Conservation (phyloP, 2,329 filamentous ascomycete species). For the Aspergillus brunneoviolaceus region DNA sequence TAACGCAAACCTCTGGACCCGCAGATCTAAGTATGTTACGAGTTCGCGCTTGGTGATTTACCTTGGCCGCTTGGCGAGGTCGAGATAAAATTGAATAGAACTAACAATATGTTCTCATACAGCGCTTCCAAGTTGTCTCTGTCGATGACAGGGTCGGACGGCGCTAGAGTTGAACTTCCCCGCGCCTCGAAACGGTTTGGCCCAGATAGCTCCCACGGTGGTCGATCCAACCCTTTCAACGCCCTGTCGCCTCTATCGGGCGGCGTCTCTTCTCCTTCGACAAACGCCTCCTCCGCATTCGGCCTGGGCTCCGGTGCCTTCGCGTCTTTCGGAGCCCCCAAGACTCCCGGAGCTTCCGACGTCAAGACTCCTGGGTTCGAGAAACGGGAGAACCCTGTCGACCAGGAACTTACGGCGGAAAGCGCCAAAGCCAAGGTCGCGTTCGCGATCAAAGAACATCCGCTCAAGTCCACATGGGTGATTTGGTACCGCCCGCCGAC, state of each 20-base stretch:
- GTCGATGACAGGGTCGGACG: conserved; percentile 65
- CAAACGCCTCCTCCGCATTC: conserved; percentile 81
- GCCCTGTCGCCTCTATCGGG: conserved; percentile 69
- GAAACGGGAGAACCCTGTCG: conserved; percentile 59
- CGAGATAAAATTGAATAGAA: background rate
- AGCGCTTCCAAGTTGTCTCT: conserved; percentile 90
- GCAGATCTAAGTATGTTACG: conserved; percentile 48
- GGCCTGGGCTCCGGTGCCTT: conserved; percentile 93
- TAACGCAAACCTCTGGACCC: conserved; percentile 53
- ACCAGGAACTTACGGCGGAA: conserved; percentile 28
- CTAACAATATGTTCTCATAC: conserved; percentile 22
- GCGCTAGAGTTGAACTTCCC: conserved; percentile 56
- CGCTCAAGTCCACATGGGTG: conserved; percentile 84
- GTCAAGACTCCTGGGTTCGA: conserved; percentile 60
- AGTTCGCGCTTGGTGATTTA: conserved; percentile 5
- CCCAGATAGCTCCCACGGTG: conserved; percentile 70
- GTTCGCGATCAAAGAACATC: conserved; percentile 49
- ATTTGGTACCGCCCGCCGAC: conserved; percentile 98
- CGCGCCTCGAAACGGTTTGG: conserved; percentile 75
- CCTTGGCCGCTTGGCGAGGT: background rate
- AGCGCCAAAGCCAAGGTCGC: conserved; percentile 41
- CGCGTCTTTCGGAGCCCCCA: conserved; percentile 92
- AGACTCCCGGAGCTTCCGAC: conserved; percentile 80
- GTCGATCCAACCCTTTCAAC: conserved; percentile 74
- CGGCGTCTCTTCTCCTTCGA: conserved; percentile 71